Conservation (phyloP, 352 stramenopile genomes). For the Aphanomyces cochlioides region DNA sequence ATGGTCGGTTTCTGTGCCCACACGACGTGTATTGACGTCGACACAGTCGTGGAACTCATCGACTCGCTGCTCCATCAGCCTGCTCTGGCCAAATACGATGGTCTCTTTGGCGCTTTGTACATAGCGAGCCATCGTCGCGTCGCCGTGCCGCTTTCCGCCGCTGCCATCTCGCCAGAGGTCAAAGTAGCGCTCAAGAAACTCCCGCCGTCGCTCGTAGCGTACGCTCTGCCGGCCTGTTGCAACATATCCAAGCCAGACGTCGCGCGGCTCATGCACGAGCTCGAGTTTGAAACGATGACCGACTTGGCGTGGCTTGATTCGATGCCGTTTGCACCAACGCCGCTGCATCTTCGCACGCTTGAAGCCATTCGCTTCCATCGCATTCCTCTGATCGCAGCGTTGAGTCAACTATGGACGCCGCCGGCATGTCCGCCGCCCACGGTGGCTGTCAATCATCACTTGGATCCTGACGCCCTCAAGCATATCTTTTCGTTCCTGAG, state of each 20-base stretch:
- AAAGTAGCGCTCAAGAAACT: neutral
- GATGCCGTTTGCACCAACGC: conserved; percentile 8
- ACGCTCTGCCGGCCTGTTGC: neutral
- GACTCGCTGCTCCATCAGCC: neutral
- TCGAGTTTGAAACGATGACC: neutral
- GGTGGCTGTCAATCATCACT: conserved; percentile 7
- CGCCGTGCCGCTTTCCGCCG: neutral
- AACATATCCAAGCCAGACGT: neutral
- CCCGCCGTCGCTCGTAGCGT: neutral
- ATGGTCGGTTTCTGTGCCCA: conserved; percentile 23
- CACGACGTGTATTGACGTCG: neutral
- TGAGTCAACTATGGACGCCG: conserved; percentile 4
- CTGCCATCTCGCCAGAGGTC: neutral
- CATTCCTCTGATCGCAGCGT: neutral
- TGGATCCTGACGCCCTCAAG: conserved; percentile 22
- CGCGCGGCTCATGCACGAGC: neutral
- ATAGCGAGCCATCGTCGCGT: conserved; percentile 18
- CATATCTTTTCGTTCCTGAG: conserved; percentile 23
- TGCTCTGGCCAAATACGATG: too few relatives aligned
- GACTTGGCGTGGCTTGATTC: neutral
- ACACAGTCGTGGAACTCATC: conserved; percentile 2
- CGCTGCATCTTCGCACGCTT: conserved; percentile 4
- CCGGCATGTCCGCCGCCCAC: neutral
- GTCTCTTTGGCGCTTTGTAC: conserved; percentile 12
- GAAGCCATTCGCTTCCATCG: neutral